Evolutionary conservation across 768 basidiomycete genomes (phyloP).

Genomic region (Hygrocybe punicea): DNA sequence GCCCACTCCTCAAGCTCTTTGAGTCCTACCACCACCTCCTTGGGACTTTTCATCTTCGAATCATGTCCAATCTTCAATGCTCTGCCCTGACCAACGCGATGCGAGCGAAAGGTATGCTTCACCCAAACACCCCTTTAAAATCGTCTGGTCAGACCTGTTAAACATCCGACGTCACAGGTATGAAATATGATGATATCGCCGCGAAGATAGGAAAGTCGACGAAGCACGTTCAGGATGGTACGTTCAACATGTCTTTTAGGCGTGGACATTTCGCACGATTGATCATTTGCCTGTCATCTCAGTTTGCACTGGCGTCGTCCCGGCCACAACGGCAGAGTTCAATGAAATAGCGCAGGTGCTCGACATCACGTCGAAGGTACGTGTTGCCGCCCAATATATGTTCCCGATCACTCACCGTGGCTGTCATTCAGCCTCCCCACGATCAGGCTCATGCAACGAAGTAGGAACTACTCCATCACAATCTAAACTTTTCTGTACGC

Average conservation of each 20-base stretch:
- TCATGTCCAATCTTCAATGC: neutral
- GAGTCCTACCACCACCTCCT: neutral
- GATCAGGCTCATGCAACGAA: neutral
- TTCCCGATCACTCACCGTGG: neutral
- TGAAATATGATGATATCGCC: constrained; percentile 55
- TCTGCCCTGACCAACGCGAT: neutral
- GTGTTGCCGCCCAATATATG: neutral
- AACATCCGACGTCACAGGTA: no score
- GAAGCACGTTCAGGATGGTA: constrained; percentile 55
- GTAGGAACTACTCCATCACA: no score
- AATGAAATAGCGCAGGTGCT: constrained; percentile 43
- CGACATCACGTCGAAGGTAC: constrained; percentile 37
- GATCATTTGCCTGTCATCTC: neutral
- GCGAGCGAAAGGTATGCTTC: neutral
- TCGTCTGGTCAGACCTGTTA: neutral
- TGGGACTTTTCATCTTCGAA: neutral
- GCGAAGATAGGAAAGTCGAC: constrained; percentile 38
- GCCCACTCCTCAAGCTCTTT: neutral
- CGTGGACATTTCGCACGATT: no score
- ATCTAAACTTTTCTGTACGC: no score
- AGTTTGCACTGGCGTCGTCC: neutral
- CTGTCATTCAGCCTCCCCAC: neutral
- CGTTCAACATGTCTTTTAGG: constrained; percentile 12
- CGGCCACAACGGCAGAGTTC: constrained; percentile 50
- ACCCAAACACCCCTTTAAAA: neutral